These are phyloP conservation scores for Papiliotrema nemorosa DNA, from an alignment of 1,284 basidiomycete genomes.

Conservation along the genomic window DNA sequence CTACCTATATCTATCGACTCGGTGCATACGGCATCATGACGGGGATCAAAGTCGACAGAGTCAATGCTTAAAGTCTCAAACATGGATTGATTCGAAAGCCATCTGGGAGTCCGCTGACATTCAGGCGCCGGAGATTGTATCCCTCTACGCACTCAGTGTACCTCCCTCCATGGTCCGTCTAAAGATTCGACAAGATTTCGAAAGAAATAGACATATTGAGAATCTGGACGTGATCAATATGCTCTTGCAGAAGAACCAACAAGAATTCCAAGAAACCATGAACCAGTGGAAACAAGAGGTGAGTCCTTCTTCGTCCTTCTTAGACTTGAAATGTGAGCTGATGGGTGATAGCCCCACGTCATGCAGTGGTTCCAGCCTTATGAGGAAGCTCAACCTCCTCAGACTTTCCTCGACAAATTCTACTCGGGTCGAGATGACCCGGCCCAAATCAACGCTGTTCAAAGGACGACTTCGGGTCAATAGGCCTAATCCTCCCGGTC, in stretches of 20 bases:
- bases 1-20: not conserved
- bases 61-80: too few relatives aligned
- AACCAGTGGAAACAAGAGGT: slow-evolving; percentile 84
- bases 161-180: slow-evolving; percentile 77
- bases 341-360: slow-evolving; percentile 40
- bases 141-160: slow-evolving; percentile 78
- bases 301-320: slow-evolving; percentile 14
- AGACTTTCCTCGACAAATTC: slow-evolving; percentile 51
- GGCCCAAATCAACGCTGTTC: slow-evolving; percentile 8
- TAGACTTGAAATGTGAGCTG: not conserved
- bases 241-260: slow-evolving; percentile 77
- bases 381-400: slow-evolving; percentile 43
- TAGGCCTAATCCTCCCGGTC: slow-evolving; percentile 17
- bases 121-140: slow-evolving; percentile 84
- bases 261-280: slow-evolving; percentile 92
- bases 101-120: not conserved
- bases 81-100: not conserved
- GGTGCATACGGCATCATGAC: too few relatives aligned
- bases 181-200: slow-evolving; percentile 82
- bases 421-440: slow-evolving; percentile 48
- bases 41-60: too few relatives aligned
- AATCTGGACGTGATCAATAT: slow-evolving; percentile 84
- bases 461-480: slow-evolving; percentile 4
- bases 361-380: slow-evolving; percentile 50
- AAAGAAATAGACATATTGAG: slow-evolving; percentile 76